phyloP scores from a whole-genome alignment of 2,329 filamentous ascomycete species.

The Aspergillus neotritici region DNA sequence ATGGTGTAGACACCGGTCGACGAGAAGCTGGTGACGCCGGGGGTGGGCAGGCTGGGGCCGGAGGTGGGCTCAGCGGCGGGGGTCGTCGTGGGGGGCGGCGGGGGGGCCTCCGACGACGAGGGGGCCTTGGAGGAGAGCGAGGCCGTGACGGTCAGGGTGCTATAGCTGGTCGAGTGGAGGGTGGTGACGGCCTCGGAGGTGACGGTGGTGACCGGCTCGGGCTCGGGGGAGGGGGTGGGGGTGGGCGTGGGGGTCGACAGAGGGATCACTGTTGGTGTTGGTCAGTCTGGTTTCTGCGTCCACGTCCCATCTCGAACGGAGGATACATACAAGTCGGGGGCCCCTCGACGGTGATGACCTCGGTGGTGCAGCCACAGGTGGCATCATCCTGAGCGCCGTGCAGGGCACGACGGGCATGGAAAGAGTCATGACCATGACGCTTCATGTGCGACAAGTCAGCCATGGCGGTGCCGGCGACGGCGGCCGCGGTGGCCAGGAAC shows the following conservation, averaged over 20 bases:
- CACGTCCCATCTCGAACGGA: slow-evolving; percentile 3
- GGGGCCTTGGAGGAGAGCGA: slow-evolving; percentile 13
- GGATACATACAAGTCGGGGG: slow-evolving; percentile 54
- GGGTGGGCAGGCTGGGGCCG: slow-evolving; percentile 41
- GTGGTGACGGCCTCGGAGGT: slow-evolving; percentile 30
- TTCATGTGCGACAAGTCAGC: slow-evolving; percentile 52
- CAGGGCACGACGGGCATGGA: slow-evolving; percentile 53
- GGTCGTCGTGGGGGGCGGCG: neutral
- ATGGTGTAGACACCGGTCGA: slow-evolving; percentile 70
- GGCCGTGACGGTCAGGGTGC: slow-evolving; percentile 31
- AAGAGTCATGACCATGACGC: slow-evolving; percentile 49
- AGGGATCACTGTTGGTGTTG: slow-evolving; percentile 32
- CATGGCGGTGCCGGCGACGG: slow-evolving; percentile 46
- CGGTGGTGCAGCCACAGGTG: slow-evolving; percentile 66
- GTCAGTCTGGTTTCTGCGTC: slow-evolving; percentile 12
- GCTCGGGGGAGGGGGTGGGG: slow-evolving; percentile 19
- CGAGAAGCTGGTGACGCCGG: slow-evolving; percentile 49
- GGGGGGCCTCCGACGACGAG: slow-evolving; percentile 2
- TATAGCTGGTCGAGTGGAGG: slow-evolving; percentile 35
- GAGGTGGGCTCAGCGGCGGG: slow-evolving; percentile 21
- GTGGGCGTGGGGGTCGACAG: slow-evolving; percentile 22
- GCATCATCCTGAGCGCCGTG: slow-evolving; percentile 35
- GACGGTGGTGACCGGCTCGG: slow-evolving; percentile 12
- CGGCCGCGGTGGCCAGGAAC: slow-evolving; percentile 56
- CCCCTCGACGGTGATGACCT: slow-evolving; percentile 66